Conservation (phyloP, 345 rosid species). For the Linum trigynum region DNA sequence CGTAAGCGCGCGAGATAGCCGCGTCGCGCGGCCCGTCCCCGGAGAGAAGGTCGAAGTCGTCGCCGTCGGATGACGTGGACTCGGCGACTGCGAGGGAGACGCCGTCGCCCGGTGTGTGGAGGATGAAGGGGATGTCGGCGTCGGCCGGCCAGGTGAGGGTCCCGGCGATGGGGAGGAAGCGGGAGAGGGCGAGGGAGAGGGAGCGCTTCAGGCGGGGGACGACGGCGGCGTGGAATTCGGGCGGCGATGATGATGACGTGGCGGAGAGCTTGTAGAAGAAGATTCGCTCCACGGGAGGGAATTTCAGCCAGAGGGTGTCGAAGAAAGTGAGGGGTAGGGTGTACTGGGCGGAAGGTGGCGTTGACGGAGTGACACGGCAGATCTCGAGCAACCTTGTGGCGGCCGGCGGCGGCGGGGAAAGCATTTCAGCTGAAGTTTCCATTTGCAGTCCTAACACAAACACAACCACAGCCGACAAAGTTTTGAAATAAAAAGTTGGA, state of each 20-base stretch:
- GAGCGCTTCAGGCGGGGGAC: constrained; percentile 10
- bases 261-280: constrained; percentile 3
- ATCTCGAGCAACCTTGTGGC: neutral
- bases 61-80: neutral
- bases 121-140: constrained; percentile 1
- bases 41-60: constrained; percentile 1
- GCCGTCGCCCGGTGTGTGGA: constrained; percentile 6
- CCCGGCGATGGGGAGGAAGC: constrained; percentile 15
- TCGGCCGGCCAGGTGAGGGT: constrained; percentile 10
- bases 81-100: constrained; percentile 17
- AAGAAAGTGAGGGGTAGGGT: constrained; percentile 18
- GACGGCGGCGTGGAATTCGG: constrained; percentile 4
- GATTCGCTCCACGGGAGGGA: constrained; percentile 10
- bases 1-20: neutral
- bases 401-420: neutral
- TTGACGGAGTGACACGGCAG: constrained; percentile 1
- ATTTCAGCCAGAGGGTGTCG: constrained; percentile 13
- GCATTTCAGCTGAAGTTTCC: neutral
- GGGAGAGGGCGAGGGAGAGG: constrained; percentile 11
- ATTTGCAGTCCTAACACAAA: constrained; percentile 2
- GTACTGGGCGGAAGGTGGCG: neutral
- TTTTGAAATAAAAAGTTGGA: constrained; percentile 6
- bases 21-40: constrained; percentile 3
- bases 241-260: neutral
- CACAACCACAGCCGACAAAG: neutral